These are phyloP conservation scores for Gossypium anomalum DNA, from an alignment of 345 rosid species.

Conservation along the genomic window DNA sequence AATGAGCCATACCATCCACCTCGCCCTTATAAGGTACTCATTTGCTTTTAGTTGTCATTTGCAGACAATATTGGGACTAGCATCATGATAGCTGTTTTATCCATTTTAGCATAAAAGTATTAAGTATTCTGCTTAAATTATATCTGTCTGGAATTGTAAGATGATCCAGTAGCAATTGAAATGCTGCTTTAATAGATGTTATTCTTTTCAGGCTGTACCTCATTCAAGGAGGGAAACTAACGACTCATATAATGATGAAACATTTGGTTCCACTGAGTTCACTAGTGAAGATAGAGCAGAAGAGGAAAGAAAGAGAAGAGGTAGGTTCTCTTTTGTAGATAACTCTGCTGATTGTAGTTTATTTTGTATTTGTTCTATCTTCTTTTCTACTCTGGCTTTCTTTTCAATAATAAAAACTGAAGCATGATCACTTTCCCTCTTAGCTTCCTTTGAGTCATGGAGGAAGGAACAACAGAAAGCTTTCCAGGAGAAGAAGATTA, in stretches of 20 bases:
- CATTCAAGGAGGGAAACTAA: slow-evolving; percentile 57
- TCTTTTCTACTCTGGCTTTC: slow-evolving; percentile 16
- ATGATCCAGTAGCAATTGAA: not conserved
- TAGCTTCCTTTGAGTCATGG: slow-evolving; percentile 92
- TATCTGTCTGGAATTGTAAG: not conserved
- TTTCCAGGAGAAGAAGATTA: slow-evolving; percentile 68
- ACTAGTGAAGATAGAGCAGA: slow-evolving; percentile 84
- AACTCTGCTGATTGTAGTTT: slow-evolving; percentile 11
- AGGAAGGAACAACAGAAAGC: slow-evolving; percentile 90
- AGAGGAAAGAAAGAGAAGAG: slow-evolving; percentile 96
- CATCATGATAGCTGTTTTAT: not conserved
- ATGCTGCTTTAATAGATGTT: slow-evolving; percentile 2
- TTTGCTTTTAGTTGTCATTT: slow-evolving; percentile 5
- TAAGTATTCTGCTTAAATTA: not conserved
- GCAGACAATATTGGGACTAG: not conserved
- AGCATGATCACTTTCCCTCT: slow-evolving; percentile 20
- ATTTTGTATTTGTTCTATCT: not conserved
- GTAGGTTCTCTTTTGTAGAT: slow-evolving; percentile 32
- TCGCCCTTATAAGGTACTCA: slow-evolving; percentile 72
- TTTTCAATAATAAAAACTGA: slow-evolving; percentile 20
- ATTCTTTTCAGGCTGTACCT: slow-evolving; percentile 62
- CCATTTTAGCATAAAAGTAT: not conserved
- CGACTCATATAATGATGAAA: slow-evolving; percentile 82
- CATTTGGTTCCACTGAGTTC: slow-evolving; percentile 84
- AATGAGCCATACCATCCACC: slow-evolving; percentile 95